phyloP scores from a whole-genome alignment of 345 rosid species.

The Barbarea vulgaris region DNA sequence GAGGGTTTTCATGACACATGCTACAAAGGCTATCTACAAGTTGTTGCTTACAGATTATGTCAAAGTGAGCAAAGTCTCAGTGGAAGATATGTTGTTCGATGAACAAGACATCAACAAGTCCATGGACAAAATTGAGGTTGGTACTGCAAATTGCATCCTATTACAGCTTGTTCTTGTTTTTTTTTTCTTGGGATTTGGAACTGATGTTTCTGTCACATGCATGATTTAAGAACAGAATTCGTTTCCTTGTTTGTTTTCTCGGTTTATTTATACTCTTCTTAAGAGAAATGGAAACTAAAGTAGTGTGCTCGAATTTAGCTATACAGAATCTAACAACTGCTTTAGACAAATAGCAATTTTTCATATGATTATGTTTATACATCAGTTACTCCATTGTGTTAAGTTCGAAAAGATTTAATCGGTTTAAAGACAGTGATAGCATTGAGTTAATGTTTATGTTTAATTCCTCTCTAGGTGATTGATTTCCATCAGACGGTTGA shows the following conservation, averaged over 20 bases:
- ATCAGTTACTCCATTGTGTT: not conserved
- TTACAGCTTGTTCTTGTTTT: not conserved
- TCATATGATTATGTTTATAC: not conserved
- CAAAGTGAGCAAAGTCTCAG: conserved; percentile 96
- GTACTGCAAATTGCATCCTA: not conserved
- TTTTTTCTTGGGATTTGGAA: not conserved
- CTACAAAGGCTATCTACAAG: conserved; percentile 93
- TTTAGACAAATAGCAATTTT: not conserved
- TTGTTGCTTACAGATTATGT: conserved; percentile 87
- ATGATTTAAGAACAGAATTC: not conserved
- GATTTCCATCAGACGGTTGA: conserved; percentile 95
- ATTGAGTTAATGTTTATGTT: not conserved
- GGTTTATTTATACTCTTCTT: not conserved
- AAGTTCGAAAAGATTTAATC: not conserved
- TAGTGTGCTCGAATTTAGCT: not conserved
- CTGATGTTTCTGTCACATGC: conserved; percentile 6
- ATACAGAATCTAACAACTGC: not conserved
- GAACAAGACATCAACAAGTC: conserved; percentile 86
- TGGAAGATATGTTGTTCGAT: conserved; percentile 94
- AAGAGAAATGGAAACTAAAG: not conserved
- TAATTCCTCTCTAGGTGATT: conserved; percentile 43
- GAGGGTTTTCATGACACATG: conserved; percentile 95
- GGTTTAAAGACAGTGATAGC: not conserved
- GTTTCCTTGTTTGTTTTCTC: not conserved
- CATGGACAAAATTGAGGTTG: conserved; percentile 96